These are phyloP conservation scores for Saturnispora quitensis DNA, from an alignment of 805 yeast species.

Conservation along the genomic window DNA sequence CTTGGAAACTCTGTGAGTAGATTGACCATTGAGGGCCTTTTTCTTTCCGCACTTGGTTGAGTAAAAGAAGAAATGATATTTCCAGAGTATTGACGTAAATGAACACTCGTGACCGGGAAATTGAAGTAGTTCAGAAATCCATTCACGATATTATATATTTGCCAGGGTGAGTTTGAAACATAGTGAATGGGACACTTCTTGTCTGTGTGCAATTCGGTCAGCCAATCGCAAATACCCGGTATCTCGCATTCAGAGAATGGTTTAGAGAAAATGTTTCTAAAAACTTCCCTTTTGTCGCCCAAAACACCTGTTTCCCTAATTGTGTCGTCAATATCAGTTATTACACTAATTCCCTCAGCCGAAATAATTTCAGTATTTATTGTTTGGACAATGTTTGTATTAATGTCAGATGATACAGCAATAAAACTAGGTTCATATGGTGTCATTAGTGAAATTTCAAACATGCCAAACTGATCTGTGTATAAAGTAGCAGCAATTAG, in stretches of 20 bases:
- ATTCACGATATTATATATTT: slow-evolving; percentile 52
- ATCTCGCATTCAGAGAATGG: slow-evolving; percentile 61
- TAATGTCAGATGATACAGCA: slow-evolving; percentile 39
- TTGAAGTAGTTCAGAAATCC: slow-evolving; percentile 46
- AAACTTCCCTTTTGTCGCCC: slow-evolving; percentile 76
- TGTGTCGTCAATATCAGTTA: slow-evolving; percentile 93
- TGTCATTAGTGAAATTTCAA: slow-evolving; percentile 43
- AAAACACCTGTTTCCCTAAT: slow-evolving; percentile 83
- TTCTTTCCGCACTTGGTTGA: slow-evolving; percentile 81
- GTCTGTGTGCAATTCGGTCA: slow-evolving; percentile 35
- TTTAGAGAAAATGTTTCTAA: slow-evolving; percentile 66
- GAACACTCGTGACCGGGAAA: slow-evolving; percentile 76
- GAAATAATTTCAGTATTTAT: slow-evolving; percentile 36
- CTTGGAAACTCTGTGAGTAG: slow-evolving; percentile 66
- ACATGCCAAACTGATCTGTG: slow-evolving; percentile 64
- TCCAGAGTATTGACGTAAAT: slow-evolving; percentile 82
- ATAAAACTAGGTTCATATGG: slow-evolving; percentile 53
- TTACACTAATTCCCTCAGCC: slow-evolving; percentile 53
- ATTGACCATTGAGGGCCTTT: slow-evolving; percentile 52
- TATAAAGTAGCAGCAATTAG: slow-evolving; percentile 26
- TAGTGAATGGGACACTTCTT: slow-evolving; percentile 60
- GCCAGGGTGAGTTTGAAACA: slow-evolving; percentile 95
- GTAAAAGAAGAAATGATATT: slow-evolving; percentile 70
- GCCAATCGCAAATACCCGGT: slow-evolving; percentile 71
- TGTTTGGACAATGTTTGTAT: slow-evolving; percentile 39